Evolutionary conservation across 768 basidiomycete species (phyloP), one percentile per base, ranked within the genome.

Genomic region (Mycena leptocephala): DNA sequence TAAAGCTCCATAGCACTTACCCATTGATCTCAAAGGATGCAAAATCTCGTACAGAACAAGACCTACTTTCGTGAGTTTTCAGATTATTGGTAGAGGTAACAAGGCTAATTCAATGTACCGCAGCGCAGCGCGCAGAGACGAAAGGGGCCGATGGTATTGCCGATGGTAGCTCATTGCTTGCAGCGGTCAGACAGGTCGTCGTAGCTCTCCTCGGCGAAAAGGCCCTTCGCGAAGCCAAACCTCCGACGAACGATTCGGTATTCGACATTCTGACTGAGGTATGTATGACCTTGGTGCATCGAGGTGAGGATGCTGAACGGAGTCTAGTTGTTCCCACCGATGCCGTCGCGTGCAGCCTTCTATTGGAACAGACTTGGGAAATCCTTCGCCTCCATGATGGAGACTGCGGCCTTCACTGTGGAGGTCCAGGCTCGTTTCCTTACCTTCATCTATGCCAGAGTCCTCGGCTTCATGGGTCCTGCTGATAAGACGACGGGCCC

Each of bases 381-480:
- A 68, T 80, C 82, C 4, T 85, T 85, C 66, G 81, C 82, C 14
- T 79, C 79, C 11, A 85, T 85, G 84, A 77, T 84, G 10, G 81
- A 82, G 28, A 80, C 82, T 24, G 80, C 82, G 26, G 70, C 55
- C 24, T 84, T 82, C 71, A 75, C 83, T 16, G 72, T 79, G 8
- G 58, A 71, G 20, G 53, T 79, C 10, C 84, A 85, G 73, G 77
- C 82, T 55, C 63, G 75, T 32, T 84, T 82, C 74, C 81, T 85
- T 13, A 81, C 79, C 37, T 85, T 84, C 59, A 76, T 85, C 66
- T 83, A 84, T 59, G 80, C 82, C 24, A 77, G 83, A 43, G 78
- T 85, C 18, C 70, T 83, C 32, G 81, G 80, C 37, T 80, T 85
- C 76, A 82, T 85, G 82, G 82, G 83, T 26, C 83, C 84, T 9